phyloP scores from a whole-genome alignment of 1,284 basidiomycete genomes.

The Violaceomyces palustris region DNA sequence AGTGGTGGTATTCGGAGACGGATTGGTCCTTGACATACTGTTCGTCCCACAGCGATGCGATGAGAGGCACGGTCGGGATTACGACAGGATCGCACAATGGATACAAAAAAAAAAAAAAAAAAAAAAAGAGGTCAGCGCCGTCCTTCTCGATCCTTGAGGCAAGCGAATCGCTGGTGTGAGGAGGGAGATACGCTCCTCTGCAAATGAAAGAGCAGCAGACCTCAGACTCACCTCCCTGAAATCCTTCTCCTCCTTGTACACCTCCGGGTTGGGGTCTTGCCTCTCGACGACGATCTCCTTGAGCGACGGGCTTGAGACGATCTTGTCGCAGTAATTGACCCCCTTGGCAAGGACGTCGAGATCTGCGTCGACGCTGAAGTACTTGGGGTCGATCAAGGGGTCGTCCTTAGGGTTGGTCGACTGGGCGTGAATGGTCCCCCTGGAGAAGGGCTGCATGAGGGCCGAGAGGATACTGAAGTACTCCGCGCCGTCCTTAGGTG shows the following conservation, averaged over 20 bases:
- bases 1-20: conserved; percentile 55
- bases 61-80: too few relatives aligned
- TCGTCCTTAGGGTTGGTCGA: conserved; percentile 8
- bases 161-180: too few relatives aligned
- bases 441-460: conserved; percentile 34
- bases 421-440: conserved; percentile 33
- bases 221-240: conserved; percentile 28
- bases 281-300: conserved; percentile 18
- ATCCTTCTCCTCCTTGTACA: conserved; percentile 17
- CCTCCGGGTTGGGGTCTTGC: conserved; percentile 24
- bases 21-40: conserved; percentile 28
- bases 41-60: too few relatives aligned
- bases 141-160: conserved; percentile 3
- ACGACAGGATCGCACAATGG: too few relatives aligned
- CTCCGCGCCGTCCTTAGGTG: conserved; percentile 22
- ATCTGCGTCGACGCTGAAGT: conserved; percentile 36
- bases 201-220: not conserved
- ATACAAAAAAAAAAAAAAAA: too few relatives aligned
- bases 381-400: conserved; percentile 34
- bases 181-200: not conserved
- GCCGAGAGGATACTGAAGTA: conserved; percentile 38
- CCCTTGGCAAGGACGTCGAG: conserved; percentile 32
- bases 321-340: conserved; percentile 30
- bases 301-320: conserved; percentile 12
- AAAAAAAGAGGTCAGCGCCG: too few relatives aligned